phyloP scores from a whole-genome alignment of 1,284 basidiomycete genomes.

The Somion occarium region DNA sequence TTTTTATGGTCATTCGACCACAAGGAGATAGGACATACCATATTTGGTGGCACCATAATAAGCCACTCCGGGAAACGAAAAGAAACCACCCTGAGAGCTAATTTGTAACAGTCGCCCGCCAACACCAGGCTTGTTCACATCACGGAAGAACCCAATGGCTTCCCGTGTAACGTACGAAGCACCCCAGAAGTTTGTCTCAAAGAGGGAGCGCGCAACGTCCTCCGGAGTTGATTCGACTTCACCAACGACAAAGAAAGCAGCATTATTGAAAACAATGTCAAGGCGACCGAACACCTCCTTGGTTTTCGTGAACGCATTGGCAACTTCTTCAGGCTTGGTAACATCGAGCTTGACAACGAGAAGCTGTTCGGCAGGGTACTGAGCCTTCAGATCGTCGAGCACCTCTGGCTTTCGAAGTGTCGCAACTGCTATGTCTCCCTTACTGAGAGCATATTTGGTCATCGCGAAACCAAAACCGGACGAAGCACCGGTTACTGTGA shows the following conservation, averaged over 20 bases:
- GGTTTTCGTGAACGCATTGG: slow-evolving; percentile 30
- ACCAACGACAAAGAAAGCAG: slow-evolving; percentile 24
- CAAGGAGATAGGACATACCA: slow-evolving; percentile 16
- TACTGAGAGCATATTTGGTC: slow-evolving; percentile 21
- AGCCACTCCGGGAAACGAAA: slow-evolving; percentile 17
- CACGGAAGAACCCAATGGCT: slow-evolving; percentile 33
- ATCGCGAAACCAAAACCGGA: slow-evolving; percentile 28
- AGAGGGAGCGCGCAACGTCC: slow-evolving; percentile 24
- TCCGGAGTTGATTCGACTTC: slow-evolving; percentile 33
- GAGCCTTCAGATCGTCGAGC: slow-evolving; percentile 18
- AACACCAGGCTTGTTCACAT: slow-evolving; percentile 29
- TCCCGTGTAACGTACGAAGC: slow-evolving; percentile 27
- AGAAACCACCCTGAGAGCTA: slow-evolving; percentile 24
- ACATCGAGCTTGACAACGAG: slow-evolving; percentile 37
- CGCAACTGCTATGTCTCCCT: slow-evolving; percentile 28
- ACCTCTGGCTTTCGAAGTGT: slow-evolving; percentile 26
- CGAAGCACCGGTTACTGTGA: slow-evolving; percentile 31
- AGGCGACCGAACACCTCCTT: slow-evolving; percentile 33
- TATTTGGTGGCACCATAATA: slow-evolving; percentile 29
- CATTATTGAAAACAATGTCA: slow-evolving; percentile 43
- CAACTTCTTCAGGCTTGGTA: slow-evolving; percentile 24
- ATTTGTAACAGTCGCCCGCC: slow-evolving; percentile 32
- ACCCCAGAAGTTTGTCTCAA: slow-evolving; percentile 37
- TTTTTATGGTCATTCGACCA: not conserved
- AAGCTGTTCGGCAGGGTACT: slow-evolving; percentile 21